Evolutionary conservation across 2,329 filamentous ascomycete genomes (phyloP).

Genomic region (Penicillium thymicola): DNA sequence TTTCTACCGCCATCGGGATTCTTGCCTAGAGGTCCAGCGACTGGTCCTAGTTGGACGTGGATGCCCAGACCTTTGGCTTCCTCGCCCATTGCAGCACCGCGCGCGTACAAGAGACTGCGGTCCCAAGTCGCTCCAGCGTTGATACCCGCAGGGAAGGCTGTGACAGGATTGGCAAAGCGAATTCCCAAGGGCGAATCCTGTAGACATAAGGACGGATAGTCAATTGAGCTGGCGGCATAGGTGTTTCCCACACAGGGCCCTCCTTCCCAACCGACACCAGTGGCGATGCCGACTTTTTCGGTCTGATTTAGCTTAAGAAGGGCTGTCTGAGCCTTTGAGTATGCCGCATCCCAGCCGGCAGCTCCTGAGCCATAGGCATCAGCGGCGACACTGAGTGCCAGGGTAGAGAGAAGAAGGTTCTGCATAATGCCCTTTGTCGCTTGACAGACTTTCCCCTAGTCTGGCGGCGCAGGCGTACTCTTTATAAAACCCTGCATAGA

Average conservation of each 20-base stretch:
- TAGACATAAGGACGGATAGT: conserved; percentile 33
- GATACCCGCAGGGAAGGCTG: conserved; percentile 43
- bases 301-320: conserved; percentile 14
- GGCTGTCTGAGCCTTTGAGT: conserved; percentile 11
- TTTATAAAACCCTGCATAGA: background rate
- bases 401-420: background rate
- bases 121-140: conserved; percentile 53
- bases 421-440: background rate
- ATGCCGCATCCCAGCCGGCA: conserved; percentile 13
- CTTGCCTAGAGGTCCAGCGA: conserved; percentile 43
- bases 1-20: conserved; percentile 18
- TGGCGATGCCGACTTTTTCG: conserved; percentile 31
- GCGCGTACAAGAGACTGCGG: conserved; percentile 49
- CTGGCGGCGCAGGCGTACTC: background rate
- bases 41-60: conserved; percentile 42
- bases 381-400: conserved; percentile 2
- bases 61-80: conserved; percentile 41
- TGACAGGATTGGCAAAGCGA: conserved; percentile 43
- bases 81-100: conserved; percentile 53
- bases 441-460: background rate
- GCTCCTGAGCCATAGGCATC: conserved; percentile 5
- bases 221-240: conserved; percentile 25
- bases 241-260: conserved; percentile 36
- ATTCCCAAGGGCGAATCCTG: conserved; percentile 38
- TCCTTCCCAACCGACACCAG: conserved; percentile 28